These are phyloP conservation scores for Zygoascus sp. DNA, from an alignment of 1,139 yeast species.

Conservation along the genomic window DNA sequence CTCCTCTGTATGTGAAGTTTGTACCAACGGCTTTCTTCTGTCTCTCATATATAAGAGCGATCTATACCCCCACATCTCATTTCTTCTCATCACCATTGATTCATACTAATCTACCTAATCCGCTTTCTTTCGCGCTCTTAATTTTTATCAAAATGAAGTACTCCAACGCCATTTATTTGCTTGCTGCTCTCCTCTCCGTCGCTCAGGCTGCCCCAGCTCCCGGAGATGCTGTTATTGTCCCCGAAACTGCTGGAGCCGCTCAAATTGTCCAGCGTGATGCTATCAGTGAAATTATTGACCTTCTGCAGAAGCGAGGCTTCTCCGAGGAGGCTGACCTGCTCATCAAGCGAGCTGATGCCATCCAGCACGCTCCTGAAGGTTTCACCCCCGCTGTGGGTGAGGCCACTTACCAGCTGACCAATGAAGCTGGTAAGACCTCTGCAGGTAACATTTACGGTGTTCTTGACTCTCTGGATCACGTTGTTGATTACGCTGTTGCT, in stretches of 20 bases:
- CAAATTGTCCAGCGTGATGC: slow-evolving; percentile 3
- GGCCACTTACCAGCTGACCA: slow-evolving; percentile 10
- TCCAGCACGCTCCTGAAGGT: slow-evolving; percentile 15
- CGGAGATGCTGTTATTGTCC: not conserved
- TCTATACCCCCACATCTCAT: not conserved
- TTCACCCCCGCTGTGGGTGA: slow-evolving; percentile 11
- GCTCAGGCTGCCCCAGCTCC: slow-evolving; percentile 8
- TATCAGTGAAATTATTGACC: slow-evolving; percentile 2
- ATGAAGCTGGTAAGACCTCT: slow-evolving; percentile 11
- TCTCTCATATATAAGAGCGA: not conserved
- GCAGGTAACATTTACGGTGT: slow-evolving; percentile 14
- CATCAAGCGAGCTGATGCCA: slow-evolving; percentile 10
- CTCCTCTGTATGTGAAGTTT: not conserved
- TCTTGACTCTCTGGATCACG: slow-evolving; percentile 13
- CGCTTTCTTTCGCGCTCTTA: not conserved
- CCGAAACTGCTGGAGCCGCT: slow-evolving; percentile 6
- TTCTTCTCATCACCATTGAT: not conserved
- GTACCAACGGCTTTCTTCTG: not conserved
- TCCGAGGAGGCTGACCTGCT: slow-evolving; percentile 1
- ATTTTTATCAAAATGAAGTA: slow-evolving; percentile 2
- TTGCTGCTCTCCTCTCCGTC: slow-evolving; percentile 4
- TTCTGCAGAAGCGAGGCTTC: slow-evolving; percentile 7
- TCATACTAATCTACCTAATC: not conserved
- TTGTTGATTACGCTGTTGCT: slow-evolving; percentile 12
- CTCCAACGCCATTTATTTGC: slow-evolving; percentile 5